Conservation (phyloP, 192 early-diverging fungal genomes). For the Umbelopsis isabellina region DNA sequence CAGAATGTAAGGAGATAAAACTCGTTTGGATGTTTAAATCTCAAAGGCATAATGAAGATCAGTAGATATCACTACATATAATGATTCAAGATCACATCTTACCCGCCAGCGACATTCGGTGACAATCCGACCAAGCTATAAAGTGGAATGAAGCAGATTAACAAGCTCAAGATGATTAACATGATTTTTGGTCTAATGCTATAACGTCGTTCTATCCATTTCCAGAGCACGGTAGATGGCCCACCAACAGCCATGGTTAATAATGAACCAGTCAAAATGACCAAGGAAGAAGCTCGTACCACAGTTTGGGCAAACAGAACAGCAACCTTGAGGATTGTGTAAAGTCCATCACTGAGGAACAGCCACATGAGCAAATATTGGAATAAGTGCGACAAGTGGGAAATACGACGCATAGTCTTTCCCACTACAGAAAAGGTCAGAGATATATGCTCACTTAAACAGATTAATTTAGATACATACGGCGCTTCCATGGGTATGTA, state of each 20-base stretch:
- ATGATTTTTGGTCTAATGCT: background rate
- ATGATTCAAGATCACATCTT: background rate
- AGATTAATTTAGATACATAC: slow-evolving; percentile 22
- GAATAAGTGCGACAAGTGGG: slow-evolving; percentile 52
- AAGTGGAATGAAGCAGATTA: background rate
- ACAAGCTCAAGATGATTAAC: background rate
- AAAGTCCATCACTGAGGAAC: slow-evolving; percentile 65
- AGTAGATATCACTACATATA: background rate
- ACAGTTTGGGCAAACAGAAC: slow-evolving; percentile 59
- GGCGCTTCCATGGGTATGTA: slow-evolving; percentile 46
- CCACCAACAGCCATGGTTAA: background rate
- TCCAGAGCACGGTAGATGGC: background rate
- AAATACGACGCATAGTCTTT: slow-evolving; percentile 38
- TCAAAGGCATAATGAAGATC: background rate
- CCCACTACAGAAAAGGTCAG: slow-evolving; percentile 13
- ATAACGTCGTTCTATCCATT: background rate
- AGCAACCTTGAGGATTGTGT: slow-evolving; percentile 51
- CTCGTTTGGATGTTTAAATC: slow-evolving; percentile 10
- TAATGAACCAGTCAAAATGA: background rate
- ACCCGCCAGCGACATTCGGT: background rate
- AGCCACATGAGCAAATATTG: slow-evolving; percentile 68
- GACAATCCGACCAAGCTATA: background rate
- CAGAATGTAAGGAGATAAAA: background rate
- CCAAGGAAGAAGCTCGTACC: slow-evolving; percentile 25
- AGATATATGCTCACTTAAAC: too few relatives aligned